phyloP scores from a whole-genome alignment of 345 rosid species.

The Orychophragmus violaceus region DNA sequence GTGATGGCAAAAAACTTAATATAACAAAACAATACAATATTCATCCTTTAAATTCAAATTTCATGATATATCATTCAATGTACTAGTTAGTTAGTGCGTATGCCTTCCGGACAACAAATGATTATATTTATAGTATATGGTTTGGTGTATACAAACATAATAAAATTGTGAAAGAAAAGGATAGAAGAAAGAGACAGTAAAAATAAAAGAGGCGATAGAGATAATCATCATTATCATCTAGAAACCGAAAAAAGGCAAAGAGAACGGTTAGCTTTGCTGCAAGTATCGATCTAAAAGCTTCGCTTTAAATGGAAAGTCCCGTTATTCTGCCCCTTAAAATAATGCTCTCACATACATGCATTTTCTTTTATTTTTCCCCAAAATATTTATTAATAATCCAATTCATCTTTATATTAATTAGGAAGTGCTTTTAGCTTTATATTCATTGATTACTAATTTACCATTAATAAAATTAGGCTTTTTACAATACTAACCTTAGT shows the following conservation, averaged over 20 bases:
- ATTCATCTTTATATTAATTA: no score
- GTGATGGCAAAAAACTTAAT: not conserved
- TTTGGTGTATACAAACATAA: not conserved
- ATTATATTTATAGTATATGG: not conserved
- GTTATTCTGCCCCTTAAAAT: conserved; percentile 17
- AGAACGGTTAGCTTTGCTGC: conserved; percentile 45
- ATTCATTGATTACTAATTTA: no score
- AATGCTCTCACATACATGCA: conserved; percentile 20
- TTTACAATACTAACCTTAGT: no score
- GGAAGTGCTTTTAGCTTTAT: no score
- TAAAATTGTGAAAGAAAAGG: not conserved
- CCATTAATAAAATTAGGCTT: no score
- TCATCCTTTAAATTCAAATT: not conserved
- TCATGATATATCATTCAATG: not conserved
- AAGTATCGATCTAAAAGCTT: conserved; percentile 53
- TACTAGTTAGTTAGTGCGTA: not conserved
- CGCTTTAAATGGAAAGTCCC: conserved; percentile 58
- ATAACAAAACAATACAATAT: not conserved
- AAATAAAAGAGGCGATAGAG: not conserved
- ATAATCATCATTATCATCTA: conserved; percentile 20
- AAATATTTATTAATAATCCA: not conserved
- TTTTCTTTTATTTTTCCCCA: not conserved
- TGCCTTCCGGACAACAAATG: not conserved
- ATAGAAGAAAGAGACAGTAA: not conserved
- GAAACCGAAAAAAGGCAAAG: conserved; percentile 11